Evolutionary conservation across 208 protist genomes (phyloP).

Genomic region (Borovskyia barvae): DNA sequence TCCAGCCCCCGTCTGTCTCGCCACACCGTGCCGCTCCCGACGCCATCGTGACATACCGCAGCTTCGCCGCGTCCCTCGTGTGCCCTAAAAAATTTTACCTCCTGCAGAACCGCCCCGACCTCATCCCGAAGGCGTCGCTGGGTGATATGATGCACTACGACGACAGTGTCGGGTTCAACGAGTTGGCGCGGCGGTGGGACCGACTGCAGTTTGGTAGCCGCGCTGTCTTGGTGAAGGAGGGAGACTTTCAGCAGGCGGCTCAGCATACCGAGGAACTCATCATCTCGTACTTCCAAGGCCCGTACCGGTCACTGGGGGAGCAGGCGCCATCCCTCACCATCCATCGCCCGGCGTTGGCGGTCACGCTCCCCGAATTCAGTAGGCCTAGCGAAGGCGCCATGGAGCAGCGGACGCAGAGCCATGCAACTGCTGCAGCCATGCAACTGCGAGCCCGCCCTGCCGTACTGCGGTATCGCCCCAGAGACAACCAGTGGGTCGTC

Average conservation of each 20-base stretch:
- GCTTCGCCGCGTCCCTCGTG: slow-evolving; percentile 64
- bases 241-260: slow-evolving; percentile 63
- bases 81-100: slow-evolving; percentile 89
- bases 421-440: slow-evolving; percentile 4
- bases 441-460: slow-evolving; percentile 65
- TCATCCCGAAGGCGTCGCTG: slow-evolving; percentile 64
- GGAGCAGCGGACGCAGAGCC: neutral
- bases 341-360: slow-evolving; percentile 78
- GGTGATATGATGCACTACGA: slow-evolving; percentile 76
- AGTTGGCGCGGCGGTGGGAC: slow-evolving; percentile 85
- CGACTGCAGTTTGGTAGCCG: slow-evolving; percentile 85
- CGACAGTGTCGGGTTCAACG: slow-evolving; percentile 86
- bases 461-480: slow-evolving; percentile 78
- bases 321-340: slow-evolving; percentile 84
- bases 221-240: slow-evolving; percentile 64
- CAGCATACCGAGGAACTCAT: slow-evolving; percentile 72
- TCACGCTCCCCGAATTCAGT: slow-evolving; percentile 35
- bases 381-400: neutral
- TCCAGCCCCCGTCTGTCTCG: neutral
- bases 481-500: slow-evolving; percentile 91
- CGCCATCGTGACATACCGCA: slow-evolving; percentile 50
- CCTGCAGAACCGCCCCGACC: slow-evolving; percentile 54
- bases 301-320: slow-evolving; percentile 68
- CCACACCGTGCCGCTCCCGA: neutral
- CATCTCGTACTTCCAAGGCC: slow-evolving; percentile 76